These are phyloP conservation scores for Saturnispora dispora DNA, from an alignment of 805 yeast species.

Conservation along the genomic window DNA sequence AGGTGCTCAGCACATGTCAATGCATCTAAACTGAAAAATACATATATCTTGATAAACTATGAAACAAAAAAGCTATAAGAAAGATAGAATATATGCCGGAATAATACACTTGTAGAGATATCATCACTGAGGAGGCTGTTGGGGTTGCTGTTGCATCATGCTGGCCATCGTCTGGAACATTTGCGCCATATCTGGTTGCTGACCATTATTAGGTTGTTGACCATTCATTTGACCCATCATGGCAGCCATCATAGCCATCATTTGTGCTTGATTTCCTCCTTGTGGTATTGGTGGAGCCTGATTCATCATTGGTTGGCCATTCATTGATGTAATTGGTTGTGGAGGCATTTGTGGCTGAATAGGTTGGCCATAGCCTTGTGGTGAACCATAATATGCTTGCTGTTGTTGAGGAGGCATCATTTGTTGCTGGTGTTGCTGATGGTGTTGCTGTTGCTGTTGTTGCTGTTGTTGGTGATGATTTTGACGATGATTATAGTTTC, in stretches of 20 bases:
- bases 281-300: slow-evolving; percentile 5
- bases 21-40: background rate
- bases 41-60: background rate
- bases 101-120: background rate
- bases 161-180: slow-evolving; percentile 30
- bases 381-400: slow-evolving; percentile 9
- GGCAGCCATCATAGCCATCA: slow-evolving; percentile 29
- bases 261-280: slow-evolving; percentile 20
- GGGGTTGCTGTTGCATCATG: slow-evolving; percentile 27
- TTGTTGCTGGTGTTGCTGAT: slow-evolving; percentile 11
- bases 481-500: background rate
- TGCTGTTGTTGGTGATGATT: slow-evolving; percentile 2
- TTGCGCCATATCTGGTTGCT: slow-evolving; percentile 22
- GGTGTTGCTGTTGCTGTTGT: background rate
- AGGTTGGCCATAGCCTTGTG: slow-evolving; percentile 5
- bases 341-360: slow-evolving; percentile 5
- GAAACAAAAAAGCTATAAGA: background rate
- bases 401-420: slow-evolving; percentile 6
- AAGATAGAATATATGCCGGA: background rate
- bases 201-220: slow-evolving; percentile 16
- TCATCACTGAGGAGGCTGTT: slow-evolving; percentile 1
- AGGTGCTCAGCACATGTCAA: background rate
- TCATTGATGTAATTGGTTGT: slow-evolving; percentile 1
- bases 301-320: background rate
- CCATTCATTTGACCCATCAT: slow-evolving; percentile 24